Evolutionary conservation across 2,329 filamentous ascomycete species (phyloP).

Genomic region (Chaetomiaceae sp.): DNA sequence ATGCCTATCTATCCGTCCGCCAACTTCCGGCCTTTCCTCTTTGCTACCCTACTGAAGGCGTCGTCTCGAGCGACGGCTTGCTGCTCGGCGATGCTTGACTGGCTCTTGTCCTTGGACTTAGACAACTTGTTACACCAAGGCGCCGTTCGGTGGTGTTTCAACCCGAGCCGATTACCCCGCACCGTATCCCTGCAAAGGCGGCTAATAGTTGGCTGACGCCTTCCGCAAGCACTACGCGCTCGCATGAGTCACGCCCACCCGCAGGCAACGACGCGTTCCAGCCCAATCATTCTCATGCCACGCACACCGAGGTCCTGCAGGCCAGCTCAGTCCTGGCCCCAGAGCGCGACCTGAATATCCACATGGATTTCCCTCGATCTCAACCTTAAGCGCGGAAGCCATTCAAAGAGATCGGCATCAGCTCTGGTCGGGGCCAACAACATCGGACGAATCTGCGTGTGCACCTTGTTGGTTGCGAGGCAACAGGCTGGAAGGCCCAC

Average conservation of each 20-base stretch:
- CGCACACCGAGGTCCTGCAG: background rate
- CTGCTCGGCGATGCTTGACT: background rate
- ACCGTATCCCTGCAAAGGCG: too few species aligned
- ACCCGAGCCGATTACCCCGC: too few species aligned
- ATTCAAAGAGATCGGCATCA: too few species aligned
- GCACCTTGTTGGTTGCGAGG: too few species aligned
- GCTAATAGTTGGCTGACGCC: too few species aligned
- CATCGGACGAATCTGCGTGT: too few species aligned
- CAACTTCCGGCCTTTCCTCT: background rate
- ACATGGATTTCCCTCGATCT: background rate
- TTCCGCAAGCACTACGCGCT: background rate
- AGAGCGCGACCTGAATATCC: background rate
- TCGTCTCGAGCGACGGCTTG: background rate
- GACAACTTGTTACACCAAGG: too few species aligned
- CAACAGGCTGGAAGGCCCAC: too few species aligned
- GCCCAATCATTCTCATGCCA: background rate
- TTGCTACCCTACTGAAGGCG: slow-evolving; percentile 1
- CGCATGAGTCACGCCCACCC: background rate
- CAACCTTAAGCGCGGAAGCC: too few species aligned
- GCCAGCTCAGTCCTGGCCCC: background rate
- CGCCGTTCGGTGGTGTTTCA: too few species aligned
- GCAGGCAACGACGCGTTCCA: background rate
- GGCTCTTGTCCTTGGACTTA: too few species aligned
- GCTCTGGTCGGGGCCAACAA: too few species aligned
- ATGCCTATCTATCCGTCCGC: background rate